A percentile compares a stretch with the other conserved stretches of the same genome.
These are phyloP conservation scores for Angomonas deanei DNA, from an alignment of 208 protist species.

Conservation along the genomic window DNA sequence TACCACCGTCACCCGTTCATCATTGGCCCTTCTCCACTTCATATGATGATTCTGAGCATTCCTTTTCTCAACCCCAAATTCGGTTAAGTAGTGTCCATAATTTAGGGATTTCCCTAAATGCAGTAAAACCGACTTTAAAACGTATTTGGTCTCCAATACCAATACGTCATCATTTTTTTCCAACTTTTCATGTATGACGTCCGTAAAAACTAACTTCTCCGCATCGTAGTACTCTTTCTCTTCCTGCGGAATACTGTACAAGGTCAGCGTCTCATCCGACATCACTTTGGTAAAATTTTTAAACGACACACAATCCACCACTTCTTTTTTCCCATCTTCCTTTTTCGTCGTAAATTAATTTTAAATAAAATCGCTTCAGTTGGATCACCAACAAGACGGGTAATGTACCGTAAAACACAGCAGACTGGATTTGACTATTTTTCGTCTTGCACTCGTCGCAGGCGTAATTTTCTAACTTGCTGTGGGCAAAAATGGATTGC, in stretches of 20 bases:
- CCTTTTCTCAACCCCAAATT: conserved; percentile 30
- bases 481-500: conserved; percentile 14
- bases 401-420: conserved; percentile 45
- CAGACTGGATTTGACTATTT: conserved; percentile 42
- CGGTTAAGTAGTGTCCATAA: conserved; percentile 62
- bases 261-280: no score
- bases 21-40: conserved; percentile 46
- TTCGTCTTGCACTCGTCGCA: conserved; percentile 55
- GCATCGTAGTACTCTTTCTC: not conserved
- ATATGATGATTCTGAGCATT: not conserved
- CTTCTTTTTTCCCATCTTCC: conserved; percentile 1
- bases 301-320: not conserved
- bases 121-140: conserved; percentile 33
- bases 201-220: no score
- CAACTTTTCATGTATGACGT: no score
- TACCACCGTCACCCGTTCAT: conserved; percentile 30
- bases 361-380: conserved; percentile 67
- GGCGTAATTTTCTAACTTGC: conserved; percentile 43
- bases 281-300: no score
- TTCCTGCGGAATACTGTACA: no score
- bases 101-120: conserved; percentile 46
- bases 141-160: conserved; percentile 31
- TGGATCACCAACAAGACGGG: conserved; percentile 61
- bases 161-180: no score
- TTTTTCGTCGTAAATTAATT: conserved; percentile 1